phyloP scores from a whole-genome alignment of 345 rosid species.

The Anacardium occidentale region DNA sequence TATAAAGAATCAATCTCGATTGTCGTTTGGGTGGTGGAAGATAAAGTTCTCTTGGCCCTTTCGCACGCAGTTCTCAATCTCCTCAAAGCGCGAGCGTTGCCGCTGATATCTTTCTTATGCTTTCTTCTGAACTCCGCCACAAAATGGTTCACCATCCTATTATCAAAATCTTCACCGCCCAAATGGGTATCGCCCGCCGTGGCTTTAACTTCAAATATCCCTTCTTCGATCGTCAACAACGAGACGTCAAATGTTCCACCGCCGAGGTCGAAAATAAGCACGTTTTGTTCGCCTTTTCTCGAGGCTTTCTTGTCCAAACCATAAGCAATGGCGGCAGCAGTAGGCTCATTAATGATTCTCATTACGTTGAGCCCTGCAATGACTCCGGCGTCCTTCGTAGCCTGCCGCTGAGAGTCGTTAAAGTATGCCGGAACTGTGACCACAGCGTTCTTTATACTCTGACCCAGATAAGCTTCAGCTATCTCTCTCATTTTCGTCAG shows the following conservation, averaged over 20 bases:
- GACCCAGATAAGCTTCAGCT: conserved; percentile 22
- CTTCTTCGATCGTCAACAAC: conserved; percentile 27
- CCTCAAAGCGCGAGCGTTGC: conserved; percentile 24
- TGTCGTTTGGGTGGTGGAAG: conserved; percentile 36
- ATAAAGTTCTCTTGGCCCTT: conserved; percentile 23
- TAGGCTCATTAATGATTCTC: conserved; percentile 31
- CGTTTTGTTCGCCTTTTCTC: conserved; percentile 22
- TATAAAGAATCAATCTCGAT: conserved; percentile 47
- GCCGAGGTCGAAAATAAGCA: conserved; percentile 31
- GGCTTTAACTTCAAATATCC: conserved; percentile 34
- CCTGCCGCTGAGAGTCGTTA: conserved; percentile 28
- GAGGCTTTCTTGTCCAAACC: conserved; percentile 27
- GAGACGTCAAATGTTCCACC: conserved; percentile 30
- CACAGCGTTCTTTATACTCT: conserved; percentile 24
- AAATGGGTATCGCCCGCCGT: conserved; percentile 35
- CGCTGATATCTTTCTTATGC: conserved; percentile 26
- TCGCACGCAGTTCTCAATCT: conserved; percentile 27
- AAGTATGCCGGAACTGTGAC: conserved; percentile 27
- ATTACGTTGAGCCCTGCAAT: conserved; percentile 27
- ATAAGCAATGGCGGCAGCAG: conserved; percentile 26
- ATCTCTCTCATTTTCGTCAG: conserved; percentile 22
- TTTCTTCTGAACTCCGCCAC: conserved; percentile 27
- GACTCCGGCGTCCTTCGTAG: conserved; percentile 26
- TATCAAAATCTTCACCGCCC: conserved; percentile 32
- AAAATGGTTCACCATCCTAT: conserved; percentile 29